Conservation (phyloP, 768 basidiomycete species). For the Tricholoma terreum region DNA sequence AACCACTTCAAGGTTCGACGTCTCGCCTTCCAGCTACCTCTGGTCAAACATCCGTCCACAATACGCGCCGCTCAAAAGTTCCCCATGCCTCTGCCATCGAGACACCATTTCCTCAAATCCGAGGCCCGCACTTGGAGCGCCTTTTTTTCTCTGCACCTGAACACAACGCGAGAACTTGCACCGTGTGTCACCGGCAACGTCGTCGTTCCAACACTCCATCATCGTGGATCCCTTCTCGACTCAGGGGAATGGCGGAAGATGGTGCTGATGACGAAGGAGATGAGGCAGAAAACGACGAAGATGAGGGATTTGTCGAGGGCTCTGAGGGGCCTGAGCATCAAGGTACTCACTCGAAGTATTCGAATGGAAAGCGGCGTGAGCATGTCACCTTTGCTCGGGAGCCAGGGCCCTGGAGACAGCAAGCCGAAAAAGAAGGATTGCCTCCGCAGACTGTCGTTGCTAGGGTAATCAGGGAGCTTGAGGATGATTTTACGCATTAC, state of each 20-base stretch:
- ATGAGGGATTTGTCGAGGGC: conserved; percentile 49
- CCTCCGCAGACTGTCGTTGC: conserved; percentile 88
- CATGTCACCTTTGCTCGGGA: conserved; percentile 24
- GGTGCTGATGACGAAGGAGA: conserved; percentile 4
- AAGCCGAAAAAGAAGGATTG: conserved; percentile 38
- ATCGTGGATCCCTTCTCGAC: conserved; percentile 22
- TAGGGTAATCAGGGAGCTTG: conserved; percentile 81
- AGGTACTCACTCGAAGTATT: conserved; percentile 5
- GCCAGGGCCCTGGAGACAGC: conserved; percentile 26
- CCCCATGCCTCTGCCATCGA: conserved; percentile 18
- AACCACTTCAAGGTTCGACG: conserved; percentile 3
- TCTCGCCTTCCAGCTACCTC: conserved; percentile 37
- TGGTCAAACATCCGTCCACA: not conserved
- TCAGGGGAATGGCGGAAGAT: conserved; percentile 9
- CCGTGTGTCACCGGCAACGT: conserved; percentile 56
- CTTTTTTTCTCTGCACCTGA: conserved; percentile 80
- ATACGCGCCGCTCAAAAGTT: not conserved
- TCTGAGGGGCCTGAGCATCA: conserved; percentile 33
- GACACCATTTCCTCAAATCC: conserved; percentile 80
- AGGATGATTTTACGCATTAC: conserved; percentile 94
- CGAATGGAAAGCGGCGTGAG: conserved; percentile 32
- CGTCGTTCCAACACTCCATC: conserved; percentile 8
- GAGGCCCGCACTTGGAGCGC: conserved; percentile 71
- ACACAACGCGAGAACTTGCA: conserved; percentile 69
- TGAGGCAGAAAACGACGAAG: conserved; percentile 29